Base-by-base conservation (phyloP, 2,329 filamentous ascomycete genomes). In the Catunica adiposa region DNA sequence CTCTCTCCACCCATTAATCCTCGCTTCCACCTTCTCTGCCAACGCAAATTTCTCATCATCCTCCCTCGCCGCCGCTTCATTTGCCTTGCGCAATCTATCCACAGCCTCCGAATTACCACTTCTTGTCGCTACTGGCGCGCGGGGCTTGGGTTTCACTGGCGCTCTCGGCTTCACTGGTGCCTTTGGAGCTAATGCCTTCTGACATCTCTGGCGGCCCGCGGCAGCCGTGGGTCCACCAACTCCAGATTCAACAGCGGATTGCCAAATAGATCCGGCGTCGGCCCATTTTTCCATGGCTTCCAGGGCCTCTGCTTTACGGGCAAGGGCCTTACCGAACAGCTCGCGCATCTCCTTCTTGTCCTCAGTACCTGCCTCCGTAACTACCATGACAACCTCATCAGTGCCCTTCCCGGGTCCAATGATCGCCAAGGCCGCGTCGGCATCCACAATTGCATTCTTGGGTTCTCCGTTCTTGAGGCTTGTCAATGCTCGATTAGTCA, bases 281-380 rank as follows among this genome's bases (percentile, higher is more conserved):
- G 72, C 70, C 90, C 90, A 98, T 65, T 84, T 87, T 70, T 98
- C 92, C 74, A 98, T 84, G 65, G 95, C 85, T 67, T 98, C 92
- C 6, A 97, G 74, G 1, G 89, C 92, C 69, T 98, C 92, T 0
- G 92, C 92, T 71, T 97, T 97, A 55, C 92, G 84, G 70, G 86
- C 90, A 29, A 97, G 71, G 0, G 90, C 90, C 68, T 97, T 98
- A 54, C 88, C 89, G 64, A 85, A 97, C 60, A 95, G 86, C 17
- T 95, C 89, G 60, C 80, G 84, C 86, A 98, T 94, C 51, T 90
- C 84, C 61, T 94, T 92, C 20, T 72, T 71, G 56, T 83, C 75
- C 34, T 81, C 76, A 25, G 80, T 76, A 42, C 70, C 70, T n/a
- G 72, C 70, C 56, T 76, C 77, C 4, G 72, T 71, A 22, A 73